Conservation (phyloP, 2,329 filamentous ascomycete genomes). For the Xylaria multiplex region DNA sequence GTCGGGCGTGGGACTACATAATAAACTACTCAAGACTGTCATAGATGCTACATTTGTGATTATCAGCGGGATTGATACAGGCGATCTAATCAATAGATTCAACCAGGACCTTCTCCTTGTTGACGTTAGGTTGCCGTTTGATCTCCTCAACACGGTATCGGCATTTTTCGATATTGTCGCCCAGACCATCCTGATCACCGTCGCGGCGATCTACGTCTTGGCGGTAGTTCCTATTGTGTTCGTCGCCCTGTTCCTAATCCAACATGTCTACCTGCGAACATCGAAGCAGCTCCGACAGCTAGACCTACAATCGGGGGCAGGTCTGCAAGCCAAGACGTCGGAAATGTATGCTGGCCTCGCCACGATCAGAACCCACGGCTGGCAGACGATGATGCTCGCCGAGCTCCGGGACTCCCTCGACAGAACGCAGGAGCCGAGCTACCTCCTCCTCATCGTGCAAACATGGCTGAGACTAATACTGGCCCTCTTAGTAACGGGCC, state of each 20-base stretch:
- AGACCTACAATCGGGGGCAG: slow-evolving; percentile 59
- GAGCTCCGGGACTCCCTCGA: slow-evolving; percentile 55
- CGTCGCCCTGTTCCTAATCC: slow-evolving; percentile 51
- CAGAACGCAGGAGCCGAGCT: slow-evolving; percentile 62
- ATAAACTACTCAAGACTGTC: slow-evolving; percentile 58
- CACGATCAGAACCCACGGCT: slow-evolving; percentile 58
- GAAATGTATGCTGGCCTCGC: slow-evolving; percentile 56
- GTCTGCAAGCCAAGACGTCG: slow-evolving; percentile 57
- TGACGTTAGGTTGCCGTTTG: slow-evolving; percentile 37
- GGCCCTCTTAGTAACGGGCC: slow-evolving; percentile 60
- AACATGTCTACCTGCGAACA: slow-evolving; percentile 58
- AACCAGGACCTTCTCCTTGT: slow-evolving; percentile 44
- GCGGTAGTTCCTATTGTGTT: slow-evolving; percentile 52
- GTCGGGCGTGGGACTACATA: slow-evolving; percentile 60
- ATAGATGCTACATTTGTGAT: slow-evolving; percentile 45
- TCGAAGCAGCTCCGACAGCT: slow-evolving; percentile 59
- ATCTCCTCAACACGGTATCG: slow-evolving; percentile 37
- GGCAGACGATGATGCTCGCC: slow-evolving; percentile 49
- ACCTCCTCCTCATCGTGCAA: slow-evolving; percentile 63
- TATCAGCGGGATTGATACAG: slow-evolving; percentile 42
- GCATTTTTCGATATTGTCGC: slow-evolving; percentile 44
- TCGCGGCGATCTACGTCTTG: slow-evolving; percentile 54
- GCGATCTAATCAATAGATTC: slow-evolving; percentile 44
- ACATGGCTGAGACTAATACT: slow-evolving; percentile 63
- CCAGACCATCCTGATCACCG: slow-evolving; percentile 54